A percentile compares a stretch with the other conserved stretches of the same genome.
phyloP scores from a whole-genome alignment of 2,329 filamentous ascomycete species.

The Penicillium sp. region DNA sequence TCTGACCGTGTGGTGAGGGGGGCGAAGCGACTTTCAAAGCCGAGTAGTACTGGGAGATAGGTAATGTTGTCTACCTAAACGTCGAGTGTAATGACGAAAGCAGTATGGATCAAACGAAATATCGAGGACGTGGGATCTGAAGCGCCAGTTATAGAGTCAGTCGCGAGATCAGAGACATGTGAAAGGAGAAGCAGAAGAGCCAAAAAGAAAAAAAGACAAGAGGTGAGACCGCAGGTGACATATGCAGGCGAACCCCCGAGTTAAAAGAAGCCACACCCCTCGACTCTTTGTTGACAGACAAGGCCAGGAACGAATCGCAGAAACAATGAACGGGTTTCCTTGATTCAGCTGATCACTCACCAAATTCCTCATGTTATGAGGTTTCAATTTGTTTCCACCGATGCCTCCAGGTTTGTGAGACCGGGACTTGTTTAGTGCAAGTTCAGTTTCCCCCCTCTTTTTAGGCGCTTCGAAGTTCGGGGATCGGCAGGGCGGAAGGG shows the following conservation, averaged over 20 bases:
- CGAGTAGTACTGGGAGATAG: not conserved
- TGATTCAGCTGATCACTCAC: slow-evolving; percentile 14
- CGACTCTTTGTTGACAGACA: slow-evolving; percentile 15
- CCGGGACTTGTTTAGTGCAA: slow-evolving; percentile 5
- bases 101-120: slow-evolving; percentile 4
- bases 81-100: not conserved
- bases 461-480: slow-evolving; percentile 16
- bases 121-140: slow-evolving; percentile 11
- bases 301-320: slow-evolving; percentile 11
- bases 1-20: not conserved
- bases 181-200: slow-evolving; percentile 1
- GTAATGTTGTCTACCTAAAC: not conserved
- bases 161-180: slow-evolving; percentile 6
- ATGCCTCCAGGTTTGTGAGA: slow-evolving; percentile 2
- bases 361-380: slow-evolving; percentile 19
- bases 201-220: slow-evolving; percentile 15
- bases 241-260: slow-evolving; percentile 19
- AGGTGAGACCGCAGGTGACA: slow-evolving; percentile 21
- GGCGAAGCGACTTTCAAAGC: not conserved
- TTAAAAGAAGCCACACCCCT: slow-evolving; percentile 15
- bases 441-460: slow-evolving; percentile 17
- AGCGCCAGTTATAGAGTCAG: slow-evolving; percentile 14
- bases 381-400: not conserved
- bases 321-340: slow-evolving; percentile 15
- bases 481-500: slow-evolving; percentile 20